Percentiles rank a stretch among this genome's conserved stretches.
Evolutionary conservation across 2,329 filamentous ascomycete species (phyloP).

Genomic region (Tolypocladium ophioglossoides): DNA sequence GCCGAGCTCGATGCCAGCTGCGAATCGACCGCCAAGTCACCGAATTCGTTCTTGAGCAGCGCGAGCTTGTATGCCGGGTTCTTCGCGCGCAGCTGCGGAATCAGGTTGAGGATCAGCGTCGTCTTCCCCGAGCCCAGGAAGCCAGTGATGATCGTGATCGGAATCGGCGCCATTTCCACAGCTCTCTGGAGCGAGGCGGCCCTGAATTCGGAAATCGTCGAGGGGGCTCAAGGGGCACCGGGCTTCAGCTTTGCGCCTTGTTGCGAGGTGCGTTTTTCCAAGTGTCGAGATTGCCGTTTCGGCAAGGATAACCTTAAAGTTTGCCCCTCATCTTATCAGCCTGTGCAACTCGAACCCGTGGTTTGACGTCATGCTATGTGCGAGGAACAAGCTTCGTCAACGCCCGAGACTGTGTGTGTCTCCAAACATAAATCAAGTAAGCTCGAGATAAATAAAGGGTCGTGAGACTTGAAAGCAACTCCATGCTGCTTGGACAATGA

Average conservation of each 20-base stretch:
- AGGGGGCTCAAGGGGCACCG: no score
- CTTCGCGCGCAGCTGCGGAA: slow-evolving; percentile 73
- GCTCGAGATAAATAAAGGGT: no score
- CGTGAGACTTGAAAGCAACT: no score
- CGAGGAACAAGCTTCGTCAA: not conserved
- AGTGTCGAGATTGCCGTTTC: not conserved
- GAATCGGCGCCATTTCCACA: slow-evolving; percentile 54
- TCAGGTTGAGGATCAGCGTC: slow-evolving; percentile 85
- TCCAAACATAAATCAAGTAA: no score
- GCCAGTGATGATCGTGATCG: slow-evolving; percentile 90
- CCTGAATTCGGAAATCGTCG: not conserved
- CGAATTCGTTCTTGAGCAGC: slow-evolving; percentile 96
- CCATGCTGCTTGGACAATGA: no score
- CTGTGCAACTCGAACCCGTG: not conserved
- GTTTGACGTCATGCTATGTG: slow-evolving; percentile 1
- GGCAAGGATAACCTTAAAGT: not conserved
- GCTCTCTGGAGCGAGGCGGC: not conserved
- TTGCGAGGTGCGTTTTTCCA: not conserved
- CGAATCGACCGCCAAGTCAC: slow-evolving; percentile 86
- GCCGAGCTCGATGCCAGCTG: slow-evolving; percentile 75
- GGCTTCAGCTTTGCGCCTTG: not conserved
- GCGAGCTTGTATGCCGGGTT: slow-evolving; percentile 75
- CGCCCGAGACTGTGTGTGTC: no score
- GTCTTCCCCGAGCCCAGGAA: slow-evolving; percentile 96
- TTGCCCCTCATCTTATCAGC: slow-evolving; percentile 1